These are phyloP conservation scores for Berkeleyomyces rouxiae DNA, from an alignment of 2,329 filamentous ascomycete species.

Conservation along the genomic window DNA sequence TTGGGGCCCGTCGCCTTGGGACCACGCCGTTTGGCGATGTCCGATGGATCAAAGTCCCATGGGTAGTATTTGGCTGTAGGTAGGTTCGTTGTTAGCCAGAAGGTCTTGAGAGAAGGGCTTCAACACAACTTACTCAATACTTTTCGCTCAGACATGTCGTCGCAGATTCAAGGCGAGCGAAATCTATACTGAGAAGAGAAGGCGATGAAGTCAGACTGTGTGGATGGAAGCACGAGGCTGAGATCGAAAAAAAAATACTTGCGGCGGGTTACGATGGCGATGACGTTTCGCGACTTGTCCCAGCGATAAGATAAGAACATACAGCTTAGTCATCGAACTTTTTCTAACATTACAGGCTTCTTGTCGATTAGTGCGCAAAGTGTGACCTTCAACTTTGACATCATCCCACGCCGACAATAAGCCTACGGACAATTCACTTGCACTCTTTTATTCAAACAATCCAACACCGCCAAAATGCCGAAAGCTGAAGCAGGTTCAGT, in stretches of 20 bases:
- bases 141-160: constrained; percentile 70
- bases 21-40: constrained; percentile 53
- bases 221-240: constrained; percentile 1
- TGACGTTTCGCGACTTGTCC: not conserved
- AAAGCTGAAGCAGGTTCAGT: constrained; percentile 82
- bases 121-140: constrained; percentile 36
- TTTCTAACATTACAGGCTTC: not conserved
- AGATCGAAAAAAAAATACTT: not conserved
- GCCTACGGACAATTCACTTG: not conserved
- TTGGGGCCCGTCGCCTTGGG: constrained; percentile 62
- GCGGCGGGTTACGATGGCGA: not conserved
- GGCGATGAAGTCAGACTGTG: not conserved
- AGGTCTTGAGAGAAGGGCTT: not conserved
- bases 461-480: constrained; percentile 46
- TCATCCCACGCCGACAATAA: not conserved
- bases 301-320: constrained; percentile 3
- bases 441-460: not conserved
- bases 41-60: constrained; percentile 79
- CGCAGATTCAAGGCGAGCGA: constrained; percentile 2
- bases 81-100: not conserved
- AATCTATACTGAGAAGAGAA: not conserved
- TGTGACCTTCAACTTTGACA: not conserved
- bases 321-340: constrained; percentile 8
- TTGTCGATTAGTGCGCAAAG: no score
- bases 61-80: constrained; percentile 39